These are phyloP conservation scores for Oryza punctata DNA, from an alignment of 176 grass and related monocot genomes.

Conservation along the genomic window DNA sequence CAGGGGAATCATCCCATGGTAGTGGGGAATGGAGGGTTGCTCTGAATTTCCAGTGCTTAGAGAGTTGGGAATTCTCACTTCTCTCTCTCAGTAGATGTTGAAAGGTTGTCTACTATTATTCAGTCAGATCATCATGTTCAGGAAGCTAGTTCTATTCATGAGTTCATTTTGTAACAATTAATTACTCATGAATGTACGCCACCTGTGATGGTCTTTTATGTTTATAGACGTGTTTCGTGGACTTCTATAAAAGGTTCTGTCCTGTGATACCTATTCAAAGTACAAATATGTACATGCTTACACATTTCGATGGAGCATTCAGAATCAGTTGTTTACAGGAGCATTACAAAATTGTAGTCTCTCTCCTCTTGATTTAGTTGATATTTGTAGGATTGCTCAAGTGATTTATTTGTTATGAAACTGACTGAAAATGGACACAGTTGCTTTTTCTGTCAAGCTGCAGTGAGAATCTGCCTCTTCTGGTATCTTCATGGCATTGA, in stretches of 20 bases:
- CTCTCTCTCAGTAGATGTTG: not conserved
- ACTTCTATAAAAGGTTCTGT: not conserved
- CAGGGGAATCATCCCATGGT: not conserved
- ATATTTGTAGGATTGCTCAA: not conserved
- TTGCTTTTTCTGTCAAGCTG: constrained; percentile 20
- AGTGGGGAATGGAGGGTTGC: not conserved
- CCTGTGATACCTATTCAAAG: not conserved
- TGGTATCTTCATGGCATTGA: not conserved
- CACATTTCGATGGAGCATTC: not conserved
- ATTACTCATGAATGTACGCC: not conserved
- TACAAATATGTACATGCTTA: not conserved
- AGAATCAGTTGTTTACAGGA: not conserved
- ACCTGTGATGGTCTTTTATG: not conserved
- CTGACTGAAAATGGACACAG: not conserved
- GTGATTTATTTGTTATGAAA: not conserved
- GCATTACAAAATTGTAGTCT: not conserved
- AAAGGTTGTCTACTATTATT: not conserved
- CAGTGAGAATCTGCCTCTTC: not conserved
- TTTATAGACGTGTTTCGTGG: not conserved
- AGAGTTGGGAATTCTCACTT: constrained; percentile 8
- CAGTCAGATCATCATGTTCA: constrained; percentile 1
- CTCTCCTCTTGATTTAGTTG: not conserved
- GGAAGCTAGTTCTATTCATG: not conserved
- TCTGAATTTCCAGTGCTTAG: not conserved
- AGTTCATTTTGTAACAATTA: not conserved